These are phyloP conservation scores for Microbotryum intermedium DNA, from an alignment of 1,284 basidiomycete genomes.

Conservation along the genomic window DNA sequence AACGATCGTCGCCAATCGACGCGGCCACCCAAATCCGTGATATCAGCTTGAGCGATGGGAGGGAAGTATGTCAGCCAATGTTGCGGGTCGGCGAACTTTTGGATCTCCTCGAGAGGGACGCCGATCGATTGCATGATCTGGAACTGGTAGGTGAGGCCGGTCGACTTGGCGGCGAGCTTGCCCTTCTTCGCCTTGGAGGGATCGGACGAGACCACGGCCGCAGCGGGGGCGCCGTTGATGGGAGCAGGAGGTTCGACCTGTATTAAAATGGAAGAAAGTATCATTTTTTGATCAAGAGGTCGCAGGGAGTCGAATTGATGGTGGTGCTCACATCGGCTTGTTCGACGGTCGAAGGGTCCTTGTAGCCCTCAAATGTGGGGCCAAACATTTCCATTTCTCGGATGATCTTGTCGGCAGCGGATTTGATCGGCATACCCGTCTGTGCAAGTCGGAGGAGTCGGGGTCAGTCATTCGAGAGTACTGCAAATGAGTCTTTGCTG, in stretches of 20 bases:
- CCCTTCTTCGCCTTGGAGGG: constrained; percentile 83
- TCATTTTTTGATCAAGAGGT: neutral
- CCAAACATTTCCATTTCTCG: constrained; percentile 97
- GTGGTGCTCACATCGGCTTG: neutral
- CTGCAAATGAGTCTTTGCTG: too few species aligned
- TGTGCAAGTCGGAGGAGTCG: neutral
- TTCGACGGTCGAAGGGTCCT: constrained; percentile 7
- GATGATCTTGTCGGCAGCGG: constrained; percentile 92
- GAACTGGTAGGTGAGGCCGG: constrained; percentile 94
- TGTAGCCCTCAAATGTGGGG: constrained; percentile 59
- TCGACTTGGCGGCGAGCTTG: constrained; percentile 86
- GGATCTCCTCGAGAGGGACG: constrained; percentile 80
- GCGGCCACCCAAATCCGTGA: constrained; percentile 78
- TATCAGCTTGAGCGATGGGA: constrained; percentile 83
- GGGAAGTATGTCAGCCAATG: constrained; percentile 95
- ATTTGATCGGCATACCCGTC: constrained; percentile 39
- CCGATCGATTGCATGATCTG: constrained; percentile 94
- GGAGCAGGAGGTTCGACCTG: constrained; percentile 2
- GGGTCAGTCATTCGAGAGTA: neutral
- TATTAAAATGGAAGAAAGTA: neutral
- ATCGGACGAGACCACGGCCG: constrained; percentile 46
- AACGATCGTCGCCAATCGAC: constrained; percentile 97
- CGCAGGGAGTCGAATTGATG: too few species aligned
- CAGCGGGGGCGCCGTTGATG: constrained; percentile 34
- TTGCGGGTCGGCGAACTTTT: constrained; percentile 86